phyloP scores from a whole-genome alignment of 768 basidiomycete species.

The Tricholoma hemisulphureum region DNA sequence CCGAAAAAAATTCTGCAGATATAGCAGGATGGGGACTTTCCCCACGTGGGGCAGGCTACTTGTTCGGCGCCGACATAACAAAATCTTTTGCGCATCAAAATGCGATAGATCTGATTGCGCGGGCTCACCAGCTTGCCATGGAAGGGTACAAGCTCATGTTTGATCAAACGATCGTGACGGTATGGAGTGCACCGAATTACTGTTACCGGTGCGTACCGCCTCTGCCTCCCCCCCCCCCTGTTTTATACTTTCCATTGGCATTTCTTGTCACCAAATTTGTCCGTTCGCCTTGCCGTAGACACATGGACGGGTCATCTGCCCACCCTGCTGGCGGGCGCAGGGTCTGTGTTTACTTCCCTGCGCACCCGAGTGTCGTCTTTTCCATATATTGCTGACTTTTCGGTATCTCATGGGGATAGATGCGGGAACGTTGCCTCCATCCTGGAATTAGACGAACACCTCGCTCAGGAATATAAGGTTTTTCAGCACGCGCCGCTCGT shows the following conservation, averaged over 20 bases:
- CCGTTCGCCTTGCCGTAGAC: background rate
- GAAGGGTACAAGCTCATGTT: conserved; percentile 98
- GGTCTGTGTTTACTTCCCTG: background rate
- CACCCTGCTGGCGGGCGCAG: background rate
- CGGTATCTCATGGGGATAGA: conserved; percentile 35
- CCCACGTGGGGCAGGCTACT: conserved; percentile 94
- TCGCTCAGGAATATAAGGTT: conserved; percentile 94
- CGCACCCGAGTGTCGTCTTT: background rate
- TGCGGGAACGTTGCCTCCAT: conserved; percentile 97
- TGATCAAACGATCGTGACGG: conserved; percentile 90
- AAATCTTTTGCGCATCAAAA: conserved; percentile 89
- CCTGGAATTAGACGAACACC: conserved; percentile 88
- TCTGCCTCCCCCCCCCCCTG: conserved; percentile 5
- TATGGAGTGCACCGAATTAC: conserved; percentile 98
- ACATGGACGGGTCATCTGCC: background rate
- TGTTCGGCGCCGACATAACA: conserved; percentile 92
- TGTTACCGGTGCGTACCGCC: conserved; percentile 78
- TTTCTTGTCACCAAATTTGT: background rate
- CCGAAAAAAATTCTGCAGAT: conserved; percentile 45
- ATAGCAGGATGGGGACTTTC: conserved; percentile 95
- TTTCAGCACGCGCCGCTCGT: conserved; percentile 89
- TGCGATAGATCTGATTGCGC: conserved; percentile 89
- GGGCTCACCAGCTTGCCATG: conserved; percentile 98
- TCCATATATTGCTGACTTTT: background rate
- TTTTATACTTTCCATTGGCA: conserved; percentile 3